These are phyloP conservation scores for Amanita rubescens DNA, from an alignment of 768 basidiomycete species.

Conservation along the genomic window DNA sequence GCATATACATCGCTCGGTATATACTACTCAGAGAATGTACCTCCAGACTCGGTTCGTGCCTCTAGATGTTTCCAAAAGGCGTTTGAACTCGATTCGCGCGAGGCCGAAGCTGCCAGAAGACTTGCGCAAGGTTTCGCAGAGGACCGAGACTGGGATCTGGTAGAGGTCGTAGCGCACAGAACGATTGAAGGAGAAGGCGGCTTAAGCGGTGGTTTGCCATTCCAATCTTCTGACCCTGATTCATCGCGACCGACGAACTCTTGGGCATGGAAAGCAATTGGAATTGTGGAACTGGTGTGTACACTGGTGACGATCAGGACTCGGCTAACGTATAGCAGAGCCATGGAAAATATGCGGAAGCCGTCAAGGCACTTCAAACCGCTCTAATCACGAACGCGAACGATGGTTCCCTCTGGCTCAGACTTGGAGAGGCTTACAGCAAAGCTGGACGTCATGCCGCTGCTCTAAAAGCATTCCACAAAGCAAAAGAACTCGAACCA, in stretches of 20 bases:
- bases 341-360: conserved; percentile 58
- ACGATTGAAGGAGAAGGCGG: conserved; percentile 94
- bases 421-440: conserved; percentile 87
- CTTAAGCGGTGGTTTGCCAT: conserved; percentile 45
- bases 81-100: conserved; percentile 89
- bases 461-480: conserved; percentile 78
- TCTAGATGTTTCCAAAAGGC: conserved; percentile 98
- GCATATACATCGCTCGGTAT: conserved; percentile 91
- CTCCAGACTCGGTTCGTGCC: conserved; percentile 77
- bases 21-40: conserved; percentile 72
- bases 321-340: conserved; percentile 35
- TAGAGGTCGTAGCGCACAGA: conserved; percentile 87
- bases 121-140: conserved; percentile 89
- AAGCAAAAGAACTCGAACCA: conserved; percentile 65
- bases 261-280: conserved; percentile 98
- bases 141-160: conserved; percentile 91
- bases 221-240: conserved; percentile 26
- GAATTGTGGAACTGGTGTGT: conserved; percentile 83
- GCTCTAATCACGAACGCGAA: conserved; percentile 71
- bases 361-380: conserved; percentile 83
- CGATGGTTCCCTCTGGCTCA: conserved; percentile 81
- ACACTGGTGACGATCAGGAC: not conserved
- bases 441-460: conserved; percentile 85
- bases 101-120: conserved; percentile 75
- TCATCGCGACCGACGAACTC: conserved; percentile 62